Conservation (phyloP, 495 filamentous ascomycete genomes). For the Trichoderma parareesei region DNA sequence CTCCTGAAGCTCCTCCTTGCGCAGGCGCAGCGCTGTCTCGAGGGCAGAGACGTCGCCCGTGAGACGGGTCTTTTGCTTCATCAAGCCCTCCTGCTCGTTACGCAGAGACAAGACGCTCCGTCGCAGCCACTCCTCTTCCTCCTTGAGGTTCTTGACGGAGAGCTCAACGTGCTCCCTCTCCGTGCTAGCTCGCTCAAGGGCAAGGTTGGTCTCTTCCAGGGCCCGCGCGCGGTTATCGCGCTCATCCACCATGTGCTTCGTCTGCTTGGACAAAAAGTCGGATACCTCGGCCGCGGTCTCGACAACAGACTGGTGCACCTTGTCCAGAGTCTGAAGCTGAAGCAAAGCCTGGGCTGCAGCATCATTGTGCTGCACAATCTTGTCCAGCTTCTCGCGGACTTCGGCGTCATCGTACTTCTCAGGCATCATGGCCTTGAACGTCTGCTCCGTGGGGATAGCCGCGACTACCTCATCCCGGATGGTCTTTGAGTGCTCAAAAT, state of each 20-base stretch:
- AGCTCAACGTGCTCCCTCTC: conserved; percentile 74
- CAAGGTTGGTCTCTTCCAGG: conserved; percentile 71
- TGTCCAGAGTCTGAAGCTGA: conserved; percentile 69
- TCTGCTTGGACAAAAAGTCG: conserved; percentile 77
- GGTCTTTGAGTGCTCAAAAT: conserved; percentile 63
- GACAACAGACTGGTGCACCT: conserved; percentile 84
- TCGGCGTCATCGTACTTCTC: conserved; percentile 56
- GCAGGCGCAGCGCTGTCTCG: conserved; percentile 78
- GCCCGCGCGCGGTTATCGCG: conserved; percentile 71
- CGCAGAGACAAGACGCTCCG: conserved; percentile 40
- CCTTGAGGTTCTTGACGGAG: conserved; percentile 49
- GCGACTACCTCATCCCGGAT: conserved; percentile 49
- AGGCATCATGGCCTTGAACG: conserved; percentile 22
- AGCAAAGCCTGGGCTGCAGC: conserved; percentile 46
- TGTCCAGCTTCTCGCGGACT: conserved; percentile 81
- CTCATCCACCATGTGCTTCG: conserved; percentile 66
- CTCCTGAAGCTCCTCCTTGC: conserved; percentile 79
- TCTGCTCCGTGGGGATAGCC: conserved; percentile 35
- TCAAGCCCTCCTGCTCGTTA: conserved; percentile 62
- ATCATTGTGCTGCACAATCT: conserved; percentile 60
- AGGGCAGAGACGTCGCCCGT: conserved; percentile 77
- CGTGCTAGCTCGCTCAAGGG: conserved; percentile 67
- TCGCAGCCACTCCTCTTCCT: conserved; percentile 34
- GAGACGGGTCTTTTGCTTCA: conserved; percentile 64
- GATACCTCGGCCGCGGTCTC: conserved; percentile 77